A percentile compares a stretch with the other conserved stretches of the same genome.
phyloP scores from a whole-genome alignment of 345 rosid species.

The Populus nigra region DNA sequence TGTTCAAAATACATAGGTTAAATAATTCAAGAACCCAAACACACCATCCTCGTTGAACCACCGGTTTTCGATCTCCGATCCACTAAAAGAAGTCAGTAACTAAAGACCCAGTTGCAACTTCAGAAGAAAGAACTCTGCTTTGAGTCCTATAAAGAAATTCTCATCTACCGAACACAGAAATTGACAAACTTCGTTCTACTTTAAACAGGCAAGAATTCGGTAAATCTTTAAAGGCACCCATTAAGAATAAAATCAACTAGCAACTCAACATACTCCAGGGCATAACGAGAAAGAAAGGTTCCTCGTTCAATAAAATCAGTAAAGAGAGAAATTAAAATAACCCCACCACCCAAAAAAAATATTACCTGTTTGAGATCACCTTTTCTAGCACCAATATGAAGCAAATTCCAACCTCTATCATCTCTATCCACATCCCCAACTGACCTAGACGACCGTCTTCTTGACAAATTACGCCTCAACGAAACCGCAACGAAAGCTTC shows the following conservation, averaged over 20 bases:
- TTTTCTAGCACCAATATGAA: conserved; percentile 78
- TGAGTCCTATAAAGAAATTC: neutral
- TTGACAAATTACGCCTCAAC: conserved; percentile 55
- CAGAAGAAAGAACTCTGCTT: neutral
- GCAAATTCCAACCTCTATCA: conserved; percentile 91
- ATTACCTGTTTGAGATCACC: conserved; percentile 73
- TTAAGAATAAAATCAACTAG: neutral
- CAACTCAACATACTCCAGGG: neutral
- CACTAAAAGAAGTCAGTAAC: neutral
- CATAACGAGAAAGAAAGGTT: neutral
- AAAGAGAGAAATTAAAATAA: neutral
- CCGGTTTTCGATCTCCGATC: neutral
- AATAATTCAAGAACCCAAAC: neutral
- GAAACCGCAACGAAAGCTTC: conserved; percentile 28
- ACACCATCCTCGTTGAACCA: neutral
- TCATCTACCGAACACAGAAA: neutral
- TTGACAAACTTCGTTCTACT: no score
- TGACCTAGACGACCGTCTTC: conserved; percentile 50
- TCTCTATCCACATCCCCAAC: conserved; percentile 50
- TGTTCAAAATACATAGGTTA: neutral
- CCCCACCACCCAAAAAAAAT: neutral
- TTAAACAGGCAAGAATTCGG: neutral
- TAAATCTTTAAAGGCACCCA: neutral
- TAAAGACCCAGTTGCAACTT: neutral
- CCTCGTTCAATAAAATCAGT: neutral